A percentile compares a stretch with the other conserved stretches of the same genome.
These are phyloP conservation scores for Coemansia brasiliensis DNA, from an alignment of 192 early-diverging fungal genomes.

Conservation along the genomic window DNA sequence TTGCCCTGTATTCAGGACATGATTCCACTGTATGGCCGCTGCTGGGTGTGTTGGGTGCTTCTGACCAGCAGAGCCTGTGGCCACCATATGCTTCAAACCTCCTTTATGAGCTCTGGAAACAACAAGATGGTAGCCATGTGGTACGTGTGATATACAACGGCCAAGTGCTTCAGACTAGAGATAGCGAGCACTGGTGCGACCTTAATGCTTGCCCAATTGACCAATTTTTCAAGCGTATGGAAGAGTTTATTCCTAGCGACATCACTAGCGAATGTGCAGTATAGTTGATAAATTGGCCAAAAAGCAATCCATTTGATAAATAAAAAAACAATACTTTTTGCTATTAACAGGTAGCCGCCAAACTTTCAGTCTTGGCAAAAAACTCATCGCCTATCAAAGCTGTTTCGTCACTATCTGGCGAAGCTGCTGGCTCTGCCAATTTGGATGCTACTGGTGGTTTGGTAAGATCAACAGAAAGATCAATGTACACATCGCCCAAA, in stretches of 20 bases:
- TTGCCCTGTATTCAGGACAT: conserved; percentile 58
- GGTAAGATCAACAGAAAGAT: background rate
- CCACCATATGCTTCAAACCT: conserved; percentile 59
- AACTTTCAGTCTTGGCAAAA: background rate
- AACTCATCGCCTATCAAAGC: background rate
- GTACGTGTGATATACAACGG: conserved; percentile 62
- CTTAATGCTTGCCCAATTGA: conserved; percentile 42
- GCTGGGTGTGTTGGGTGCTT: conserved; percentile 35
- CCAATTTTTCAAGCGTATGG: conserved; percentile 33
- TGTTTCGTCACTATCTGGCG: background rate
- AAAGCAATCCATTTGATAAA: background rate
- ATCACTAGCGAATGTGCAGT: conserved; percentile 29
- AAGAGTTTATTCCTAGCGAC: conserved; percentile 32
- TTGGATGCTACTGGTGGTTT: too few species aligned
- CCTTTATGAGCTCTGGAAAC: conserved; percentile 57
- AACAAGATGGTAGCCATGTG: conserved; percentile 33
- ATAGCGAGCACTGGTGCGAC: conserved; percentile 43
- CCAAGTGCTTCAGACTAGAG: conserved; percentile 32
- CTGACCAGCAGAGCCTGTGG: conserved; percentile 47
- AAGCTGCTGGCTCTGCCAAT: background rate
- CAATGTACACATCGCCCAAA: conserved; percentile 28
- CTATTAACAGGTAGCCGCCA: background rate
- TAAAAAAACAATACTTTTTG: too few species aligned
- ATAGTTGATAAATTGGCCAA: background rate
- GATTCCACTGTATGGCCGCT: conserved; percentile 55